phyloP scores from a whole-genome alignment of 495 filamentous ascomycete species.

The Hyaloscypha variabilis region DNA sequence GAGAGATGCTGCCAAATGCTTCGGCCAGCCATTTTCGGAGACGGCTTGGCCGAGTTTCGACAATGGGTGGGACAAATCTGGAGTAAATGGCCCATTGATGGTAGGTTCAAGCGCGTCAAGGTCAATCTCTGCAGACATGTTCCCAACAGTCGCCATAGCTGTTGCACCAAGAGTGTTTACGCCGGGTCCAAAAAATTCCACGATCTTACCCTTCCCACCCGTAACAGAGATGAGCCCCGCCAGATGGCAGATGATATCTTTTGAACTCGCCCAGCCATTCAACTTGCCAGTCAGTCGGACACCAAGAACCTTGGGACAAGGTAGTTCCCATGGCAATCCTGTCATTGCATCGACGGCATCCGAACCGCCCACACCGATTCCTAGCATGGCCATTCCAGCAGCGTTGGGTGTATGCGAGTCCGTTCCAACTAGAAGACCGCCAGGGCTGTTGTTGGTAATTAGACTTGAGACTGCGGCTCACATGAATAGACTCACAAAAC shows the following conservation, averaged over 20 bases:
- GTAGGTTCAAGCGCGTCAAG: background rate
- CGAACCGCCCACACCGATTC: conserved; percentile 95
- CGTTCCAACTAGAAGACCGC: conserved; percentile 94
- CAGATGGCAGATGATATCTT: conserved; percentile 95
- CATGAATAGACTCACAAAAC: conserved; percentile 54
- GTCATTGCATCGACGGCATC: conserved; percentile 98
- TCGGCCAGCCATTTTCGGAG: conserved; percentile 88
- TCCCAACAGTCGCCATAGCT: conserved; percentile 67
- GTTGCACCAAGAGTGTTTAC: conserved; percentile 63
- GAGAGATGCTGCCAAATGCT: conserved; percentile 90
- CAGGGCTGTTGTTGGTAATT: conserved; percentile 53
- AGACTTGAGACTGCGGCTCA: background rate
- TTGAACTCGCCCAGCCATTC: conserved; percentile 89
- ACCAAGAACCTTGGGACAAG: conserved; percentile 94
- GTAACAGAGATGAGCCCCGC: conserved; percentile 94
- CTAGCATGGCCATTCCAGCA: conserved; percentile 90
- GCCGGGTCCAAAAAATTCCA: conserved; percentile 88
- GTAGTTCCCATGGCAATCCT: conserved; percentile 92
- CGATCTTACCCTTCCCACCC: conserved; percentile 92
- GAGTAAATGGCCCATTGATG: conserved; percentile 76
- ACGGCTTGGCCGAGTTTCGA: conserved; percentile 93
- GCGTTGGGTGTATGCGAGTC: conserved; percentile 97
- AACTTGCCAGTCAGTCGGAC: conserved; percentile 85
- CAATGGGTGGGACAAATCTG: conserved; percentile 93
- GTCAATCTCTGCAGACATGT: conserved; percentile 79